A percentile compares a stretch with the other conserved stretches of the same genome.
Conservation (phyloP, 192 early-diverging fungal genomes). For the Backusella tuberculispora region DNA sequence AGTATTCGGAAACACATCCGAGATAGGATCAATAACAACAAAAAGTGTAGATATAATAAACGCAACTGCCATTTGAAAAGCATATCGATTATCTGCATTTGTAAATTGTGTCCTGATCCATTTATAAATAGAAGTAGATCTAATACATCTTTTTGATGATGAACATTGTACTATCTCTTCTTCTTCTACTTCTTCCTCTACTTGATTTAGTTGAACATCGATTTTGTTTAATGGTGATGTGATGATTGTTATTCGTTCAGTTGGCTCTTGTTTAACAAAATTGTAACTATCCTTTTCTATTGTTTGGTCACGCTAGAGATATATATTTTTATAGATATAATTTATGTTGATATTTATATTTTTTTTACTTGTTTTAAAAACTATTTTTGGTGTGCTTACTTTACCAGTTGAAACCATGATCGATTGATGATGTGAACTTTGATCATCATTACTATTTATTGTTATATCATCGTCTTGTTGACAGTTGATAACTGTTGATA, state of each 20-base stretch:
- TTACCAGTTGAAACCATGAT: not conserved
- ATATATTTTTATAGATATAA: not conserved
- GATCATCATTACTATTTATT: not conserved
- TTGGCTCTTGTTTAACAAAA: not conserved
- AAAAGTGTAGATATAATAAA: slow-evolving; percentile 20
- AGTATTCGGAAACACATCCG: slow-evolving; percentile 18
- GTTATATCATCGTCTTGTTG: not conserved
- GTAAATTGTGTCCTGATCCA: slow-evolving; percentile 15
- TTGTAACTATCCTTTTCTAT: not conserved
- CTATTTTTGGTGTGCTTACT: slow-evolving; percentile 3
- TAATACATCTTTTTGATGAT: not conserved
- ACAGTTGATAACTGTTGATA: not conserved
- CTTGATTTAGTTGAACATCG: not conserved
- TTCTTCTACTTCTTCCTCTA: not conserved
- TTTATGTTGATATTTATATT: not conserved
- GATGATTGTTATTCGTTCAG: slow-evolving; percentile 2
- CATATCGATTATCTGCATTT: slow-evolving; percentile 19
- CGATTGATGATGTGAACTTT: not conserved
- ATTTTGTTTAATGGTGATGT: not conserved
- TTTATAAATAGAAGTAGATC: not conserved
- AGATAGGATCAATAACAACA: slow-evolving; percentile 21
- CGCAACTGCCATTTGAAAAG: slow-evolving; percentile 20
- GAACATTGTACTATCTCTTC: not conserved
- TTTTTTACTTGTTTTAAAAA: not conserved
- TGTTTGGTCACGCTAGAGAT: not conserved